Evolutionary conservation across 768 basidiomycete species (phyloP).

Genomic region (Phanerochaete sordida): DNA sequence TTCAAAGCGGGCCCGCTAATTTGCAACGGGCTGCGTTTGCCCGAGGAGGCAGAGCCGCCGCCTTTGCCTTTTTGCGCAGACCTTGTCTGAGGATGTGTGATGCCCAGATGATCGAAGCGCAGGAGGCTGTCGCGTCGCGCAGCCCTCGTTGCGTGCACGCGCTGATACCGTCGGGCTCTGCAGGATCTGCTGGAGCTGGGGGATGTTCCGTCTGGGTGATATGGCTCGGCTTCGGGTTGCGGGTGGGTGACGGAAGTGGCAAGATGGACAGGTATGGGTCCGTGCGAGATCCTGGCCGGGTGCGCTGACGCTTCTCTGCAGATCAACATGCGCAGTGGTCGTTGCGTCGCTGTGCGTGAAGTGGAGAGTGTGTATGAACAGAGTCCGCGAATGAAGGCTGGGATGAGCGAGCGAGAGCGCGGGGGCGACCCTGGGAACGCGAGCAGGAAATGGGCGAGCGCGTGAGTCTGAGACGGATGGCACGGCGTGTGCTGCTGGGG

Average conservation of each 20-base stretch:
- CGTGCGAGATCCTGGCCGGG: not conserved
- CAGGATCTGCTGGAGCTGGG: slow-evolving; percentile 68
- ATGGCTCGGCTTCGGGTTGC: too few species aligned
- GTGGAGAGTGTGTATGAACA: not conserved
- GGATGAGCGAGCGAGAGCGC: not conserved
- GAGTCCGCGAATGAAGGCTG: not conserved
- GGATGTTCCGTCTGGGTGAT: slow-evolving; percentile 48
- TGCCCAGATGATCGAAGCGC: not conserved
- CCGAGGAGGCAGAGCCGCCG: slow-evolving; percentile 52
- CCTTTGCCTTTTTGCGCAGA: slow-evolving; percentile 9
- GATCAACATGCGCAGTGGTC: not conserved
- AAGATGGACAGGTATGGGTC: slow-evolving; percentile 56
- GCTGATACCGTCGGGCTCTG: slow-evolving; percentile 28
- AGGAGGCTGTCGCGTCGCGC: not conserved
- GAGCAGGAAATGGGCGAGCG: not conserved
- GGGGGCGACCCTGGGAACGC: not conserved
- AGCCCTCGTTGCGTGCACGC: slow-evolving; percentile 31
- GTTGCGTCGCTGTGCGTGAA: not conserved
- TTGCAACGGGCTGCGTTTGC: slow-evolving; percentile 64
- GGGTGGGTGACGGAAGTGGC: slow-evolving; percentile 32
- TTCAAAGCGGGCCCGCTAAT: slow-evolving; percentile 34
- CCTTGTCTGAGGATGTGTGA: not conserved
- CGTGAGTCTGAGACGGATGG: slow-evolving; percentile 6
- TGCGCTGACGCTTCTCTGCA: not conserved
- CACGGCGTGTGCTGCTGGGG: not conserved